phyloP scores from a whole-genome alignment of 495 filamentous ascomycete genomes.

The Cercophora samala region DNA sequence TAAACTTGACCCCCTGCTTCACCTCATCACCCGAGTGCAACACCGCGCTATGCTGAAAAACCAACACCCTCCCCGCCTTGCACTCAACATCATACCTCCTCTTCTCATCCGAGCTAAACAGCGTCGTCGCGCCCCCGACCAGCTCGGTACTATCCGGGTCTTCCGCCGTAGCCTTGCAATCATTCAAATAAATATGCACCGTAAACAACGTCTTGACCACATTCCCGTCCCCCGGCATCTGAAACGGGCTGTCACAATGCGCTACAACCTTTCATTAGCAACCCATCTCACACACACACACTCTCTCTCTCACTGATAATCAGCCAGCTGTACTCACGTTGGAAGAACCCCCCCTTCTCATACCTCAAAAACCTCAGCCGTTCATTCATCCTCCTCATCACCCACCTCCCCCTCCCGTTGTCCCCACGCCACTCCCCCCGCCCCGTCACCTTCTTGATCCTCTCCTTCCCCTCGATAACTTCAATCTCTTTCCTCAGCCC shows the following conservation, averaged over 20 bases:
- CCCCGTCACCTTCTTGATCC: slow-evolving; percentile 11
- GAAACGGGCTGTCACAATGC: slow-evolving; percentile 71
- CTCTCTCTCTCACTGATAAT: too few species aligned
- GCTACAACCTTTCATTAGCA: slow-evolving; percentile 37
- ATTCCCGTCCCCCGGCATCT: slow-evolving; percentile 40
- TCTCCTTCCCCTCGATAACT: slow-evolving; percentile 12
- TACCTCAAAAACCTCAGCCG: slow-evolving; percentile 79
- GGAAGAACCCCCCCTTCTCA: slow-evolving; percentile 71
- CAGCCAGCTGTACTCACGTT: slow-evolving; percentile 51
- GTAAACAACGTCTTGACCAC: slow-evolving; percentile 65
- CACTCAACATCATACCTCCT: slow-evolving; percentile 62
- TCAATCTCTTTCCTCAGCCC: slow-evolving; percentile 31
- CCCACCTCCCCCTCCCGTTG: slow-evolving; percentile 39
- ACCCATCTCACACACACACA: too few species aligned
- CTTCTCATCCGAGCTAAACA: slow-evolving; percentile 49
- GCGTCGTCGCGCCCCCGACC: slow-evolving; percentile 62
- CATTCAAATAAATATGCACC: slow-evolving; percentile 79
- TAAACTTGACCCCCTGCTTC: slow-evolving; percentile 67
- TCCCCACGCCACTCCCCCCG: slow-evolving; percentile 5
- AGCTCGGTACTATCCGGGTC: slow-evolving; percentile 37
- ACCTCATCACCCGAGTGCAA: slow-evolving; percentile 76
- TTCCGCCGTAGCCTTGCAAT: slow-evolving; percentile 38
- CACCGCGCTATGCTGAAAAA: slow-evolving; percentile 72
- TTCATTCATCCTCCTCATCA: slow-evolving; percentile 65
- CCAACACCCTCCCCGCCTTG: slow-evolving; percentile 65